phyloP scores from a whole-genome alignment of 768 basidiomycete species.

The Baorangia bicolor region DNA sequence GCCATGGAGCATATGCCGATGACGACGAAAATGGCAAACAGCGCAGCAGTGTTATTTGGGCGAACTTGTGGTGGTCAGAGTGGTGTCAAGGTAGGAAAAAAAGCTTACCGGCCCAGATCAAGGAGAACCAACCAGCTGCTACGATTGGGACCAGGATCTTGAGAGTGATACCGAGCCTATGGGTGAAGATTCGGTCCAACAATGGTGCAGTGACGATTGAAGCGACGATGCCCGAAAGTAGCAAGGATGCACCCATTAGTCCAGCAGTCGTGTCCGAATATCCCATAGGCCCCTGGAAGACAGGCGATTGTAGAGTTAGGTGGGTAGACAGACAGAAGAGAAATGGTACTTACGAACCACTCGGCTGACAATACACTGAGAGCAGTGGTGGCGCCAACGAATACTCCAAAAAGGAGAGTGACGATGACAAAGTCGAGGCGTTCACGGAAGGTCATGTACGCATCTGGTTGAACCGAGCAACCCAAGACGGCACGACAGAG shows the following conservation, averaged over 20 bases:
- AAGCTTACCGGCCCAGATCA: constrained; percentile 76
- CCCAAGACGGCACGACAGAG: constrained; percentile 57
- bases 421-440: constrained; percentile 70
- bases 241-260: constrained; percentile 64
- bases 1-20: constrained; percentile 66
- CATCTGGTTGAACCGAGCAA: constrained; percentile 36
- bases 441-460: constrained; percentile 62
- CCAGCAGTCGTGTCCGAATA: constrained; percentile 69
- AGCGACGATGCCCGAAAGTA: constrained; percentile 68
- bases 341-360: constrained; percentile 52
- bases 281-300: constrained; percentile 61
- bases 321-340: neutral
- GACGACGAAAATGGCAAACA: constrained; percentile 68
- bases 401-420: constrained; percentile 55
- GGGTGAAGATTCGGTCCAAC: constrained; percentile 81
- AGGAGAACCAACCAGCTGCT: constrained; percentile 61
- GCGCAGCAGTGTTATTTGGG: constrained; percentile 54
- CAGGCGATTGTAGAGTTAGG: neutral
- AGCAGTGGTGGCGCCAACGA: constrained; percentile 63
- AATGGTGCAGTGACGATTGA: constrained; percentile 70
- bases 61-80: constrained; percentile 44
- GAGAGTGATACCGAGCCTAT: constrained; percentile 58
- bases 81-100: neutral
- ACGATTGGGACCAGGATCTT: constrained; percentile 64
- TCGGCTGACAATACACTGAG: constrained; percentile 68